Conservation (phyloP, 805 yeast genomes). For the Debaryomyces prosopidis region DNA sequence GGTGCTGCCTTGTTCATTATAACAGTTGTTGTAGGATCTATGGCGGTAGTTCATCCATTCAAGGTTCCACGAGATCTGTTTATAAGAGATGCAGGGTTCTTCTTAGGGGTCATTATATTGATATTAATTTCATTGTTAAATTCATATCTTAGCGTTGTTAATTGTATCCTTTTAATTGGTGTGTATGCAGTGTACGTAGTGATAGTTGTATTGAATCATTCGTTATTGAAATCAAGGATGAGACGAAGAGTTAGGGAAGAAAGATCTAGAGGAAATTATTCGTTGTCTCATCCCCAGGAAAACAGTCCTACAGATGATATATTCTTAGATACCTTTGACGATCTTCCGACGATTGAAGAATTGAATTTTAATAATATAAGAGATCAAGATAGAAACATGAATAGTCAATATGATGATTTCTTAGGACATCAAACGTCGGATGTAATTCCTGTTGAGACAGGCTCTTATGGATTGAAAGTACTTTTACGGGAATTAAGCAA, state of each 20-base stretch:
- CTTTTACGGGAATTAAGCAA: slow-evolving; percentile 32
- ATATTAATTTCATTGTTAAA: slow-evolving; percentile 54
- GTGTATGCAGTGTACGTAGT: slow-evolving; percentile 61
- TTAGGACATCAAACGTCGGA: background rate
- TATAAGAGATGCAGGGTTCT: slow-evolving; percentile 60
- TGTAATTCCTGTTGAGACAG: slow-evolving; percentile 15
- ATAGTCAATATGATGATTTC: background rate
- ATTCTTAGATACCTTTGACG: slow-evolving; percentile 18
- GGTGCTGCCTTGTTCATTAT: slow-evolving; percentile 88
- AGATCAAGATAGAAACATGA: background rate
- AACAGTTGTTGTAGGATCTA: slow-evolving; percentile 76
- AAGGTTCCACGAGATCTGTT: slow-evolving; percentile 54
- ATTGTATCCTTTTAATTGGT: slow-evolving; percentile 56
- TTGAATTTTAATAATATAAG: slow-evolving; percentile 6
- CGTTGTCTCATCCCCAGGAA: slow-evolving; percentile 1
- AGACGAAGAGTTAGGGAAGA: slow-evolving; percentile 15
- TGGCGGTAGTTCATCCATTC: slow-evolving; percentile 68
- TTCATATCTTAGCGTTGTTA: slow-evolving; percentile 54
- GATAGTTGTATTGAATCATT: slow-evolving; percentile 37
- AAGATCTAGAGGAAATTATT: slow-evolving; percentile 23
- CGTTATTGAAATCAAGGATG: slow-evolving; percentile 14
- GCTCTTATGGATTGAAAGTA: slow-evolving; percentile 33
- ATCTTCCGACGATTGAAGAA: slow-evolving; percentile 30
- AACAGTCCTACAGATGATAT: slow-evolving; percentile 15
- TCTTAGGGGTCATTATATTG: slow-evolving; percentile 49